Percentiles rank a stretch among this genome's conserved stretches.
phyloP scores from a whole-genome alignment of 495 filamentous ascomycete species.

The Penicillium malachiteum region DNA sequence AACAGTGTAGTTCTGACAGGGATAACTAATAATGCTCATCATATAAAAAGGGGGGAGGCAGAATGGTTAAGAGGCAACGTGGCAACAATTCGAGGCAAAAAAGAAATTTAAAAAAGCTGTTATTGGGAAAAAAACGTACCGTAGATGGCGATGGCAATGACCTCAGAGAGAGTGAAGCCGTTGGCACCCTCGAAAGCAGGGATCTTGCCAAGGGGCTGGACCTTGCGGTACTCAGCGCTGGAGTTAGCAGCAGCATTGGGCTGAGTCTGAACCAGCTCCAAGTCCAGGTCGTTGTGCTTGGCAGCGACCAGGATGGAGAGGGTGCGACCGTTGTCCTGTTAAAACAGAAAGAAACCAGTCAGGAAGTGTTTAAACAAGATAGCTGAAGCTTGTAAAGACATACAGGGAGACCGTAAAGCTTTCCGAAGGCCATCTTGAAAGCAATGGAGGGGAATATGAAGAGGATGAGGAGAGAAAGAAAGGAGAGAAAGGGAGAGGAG shows the following conservation, averaged over 20 bases:
- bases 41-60: slow-evolving; percentile 41
- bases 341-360: slow-evolving; percentile 16
- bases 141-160: slow-evolving; percentile 95
- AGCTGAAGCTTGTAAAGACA: slow-evolving; percentile 30
- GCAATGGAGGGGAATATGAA: slow-evolving; percentile 13
- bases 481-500: slow-evolving; percentile 29
- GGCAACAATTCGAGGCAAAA: slow-evolving; percentile 1
- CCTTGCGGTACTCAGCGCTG: slow-evolving; percentile 72
- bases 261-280: slow-evolving; percentile 77
- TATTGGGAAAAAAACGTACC: slow-evolving; percentile 58
- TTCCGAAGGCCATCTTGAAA: slow-evolving; percentile 87
- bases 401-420: slow-evolving; percentile 87
- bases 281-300: slow-evolving; percentile 89
- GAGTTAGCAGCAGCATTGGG: slow-evolving; percentile 37
- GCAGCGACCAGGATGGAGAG: slow-evolving; percentile 85
- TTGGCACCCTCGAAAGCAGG: slow-evolving; percentile 91
- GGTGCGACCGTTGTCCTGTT: slow-evolving; percentile 83
- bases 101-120: slow-evolving; percentile 12
- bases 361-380: slow-evolving; percentile 4
- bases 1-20: slow-evolving; percentile 94
- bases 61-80: neutral
- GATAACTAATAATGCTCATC: slow-evolving; percentile 97
- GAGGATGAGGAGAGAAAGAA: slow-evolving; percentile 33
- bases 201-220: slow-evolving; percentile 85
- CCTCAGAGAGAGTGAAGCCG: slow-evolving; percentile 86